Percentiles rank a stretch among this genome's conserved stretches.
These are phyloP conservation scores for Westerdykella aurantiaca DNA, from an alignment of 2,329 filamentous ascomycete species.

Conservation along the genomic window DNA sequence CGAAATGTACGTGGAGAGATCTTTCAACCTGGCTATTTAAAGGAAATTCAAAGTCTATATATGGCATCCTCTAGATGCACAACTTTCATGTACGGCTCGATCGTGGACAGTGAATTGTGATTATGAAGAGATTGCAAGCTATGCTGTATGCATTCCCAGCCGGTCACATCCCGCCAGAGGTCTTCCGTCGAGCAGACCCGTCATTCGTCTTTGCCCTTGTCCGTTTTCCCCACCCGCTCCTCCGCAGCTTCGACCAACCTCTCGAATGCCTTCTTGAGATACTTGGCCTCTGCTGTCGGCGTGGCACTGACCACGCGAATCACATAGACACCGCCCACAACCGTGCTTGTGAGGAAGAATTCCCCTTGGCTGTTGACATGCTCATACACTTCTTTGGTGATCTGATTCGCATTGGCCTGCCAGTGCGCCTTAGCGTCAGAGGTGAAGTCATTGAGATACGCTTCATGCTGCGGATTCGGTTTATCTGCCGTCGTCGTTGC, in stretches of 20 bases:
- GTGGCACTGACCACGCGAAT: slow-evolving; percentile 78
- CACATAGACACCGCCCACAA: slow-evolving; percentile 66
- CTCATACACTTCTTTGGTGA: slow-evolving; percentile 73
- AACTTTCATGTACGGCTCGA: too few species aligned
- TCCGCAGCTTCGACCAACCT: slow-evolving; percentile 62
- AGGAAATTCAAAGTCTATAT: too few species aligned
- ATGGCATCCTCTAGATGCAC: too few species aligned
- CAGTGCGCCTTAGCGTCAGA: slow-evolving; percentile 34
- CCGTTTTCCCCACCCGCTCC: slow-evolving; percentile 31
- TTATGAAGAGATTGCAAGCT: too few species aligned
- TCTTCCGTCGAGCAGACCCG: neutral
- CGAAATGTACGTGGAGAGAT: too few species aligned
- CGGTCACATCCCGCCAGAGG: too few species aligned
- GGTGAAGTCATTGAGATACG: slow-evolving; percentile 30
- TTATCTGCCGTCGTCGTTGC: slow-evolving; percentile 8
- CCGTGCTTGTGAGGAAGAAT: slow-evolving; percentile 75
- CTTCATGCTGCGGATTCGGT: slow-evolving; percentile 26
- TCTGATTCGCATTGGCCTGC: slow-evolving; percentile 55
- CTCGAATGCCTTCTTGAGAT: slow-evolving; percentile 68
- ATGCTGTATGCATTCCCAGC: too few species aligned
- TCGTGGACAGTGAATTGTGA: too few species aligned
- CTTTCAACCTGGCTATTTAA: too few species aligned
- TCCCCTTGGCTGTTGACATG: slow-evolving; percentile 65
- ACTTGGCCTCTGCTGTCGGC: slow-evolving; percentile 62
- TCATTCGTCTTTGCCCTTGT: neutral